Percentiles rank a stretch among this genome's conserved stretches.
phyloP scores from a whole-genome alignment of 2,329 filamentous ascomycete genomes.

The Penicillium expansum region DNA sequence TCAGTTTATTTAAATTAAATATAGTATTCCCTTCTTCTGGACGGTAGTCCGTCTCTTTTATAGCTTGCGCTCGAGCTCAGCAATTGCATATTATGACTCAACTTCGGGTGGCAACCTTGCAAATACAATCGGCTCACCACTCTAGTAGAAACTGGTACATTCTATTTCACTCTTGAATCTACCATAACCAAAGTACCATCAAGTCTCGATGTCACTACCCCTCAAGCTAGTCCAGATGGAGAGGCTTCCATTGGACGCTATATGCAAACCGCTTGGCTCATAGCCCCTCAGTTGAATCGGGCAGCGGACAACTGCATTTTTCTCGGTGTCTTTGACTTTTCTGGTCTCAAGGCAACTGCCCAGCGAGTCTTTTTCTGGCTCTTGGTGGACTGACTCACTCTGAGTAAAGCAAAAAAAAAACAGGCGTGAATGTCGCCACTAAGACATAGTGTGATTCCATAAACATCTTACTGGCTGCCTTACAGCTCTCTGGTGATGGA shows the following conservation, averaged over 20 bases:
- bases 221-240: constrained; percentile 27
- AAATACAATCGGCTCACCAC: constrained; percentile 1
- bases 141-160: constrained; percentile 2
- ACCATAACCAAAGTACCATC: neutral
- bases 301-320: constrained; percentile 19
- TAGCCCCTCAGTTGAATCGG: constrained; percentile 15
- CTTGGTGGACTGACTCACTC: constrained; percentile 2
- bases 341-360: neutral
- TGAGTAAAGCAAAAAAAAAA: neutral
- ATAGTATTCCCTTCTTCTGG: neutral
- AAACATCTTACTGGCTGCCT: constrained; percentile 11
- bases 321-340: neutral
- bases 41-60: neutral
- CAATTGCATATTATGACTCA: neutral
- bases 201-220: constrained; percentile 17
- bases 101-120: neutral
- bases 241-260: constrained; percentile 13
- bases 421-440: constrained; percentile 1
- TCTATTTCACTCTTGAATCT: neutral
- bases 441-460: neutral
- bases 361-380: neutral
- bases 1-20: neutral
- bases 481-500: constrained; percentile 2
- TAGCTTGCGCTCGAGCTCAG: neutral
- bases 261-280: constrained; percentile 14